Evolutionary conservation across 495 filamentous ascomycete species (phyloP).

Genomic region (Neurospora hispaniola): DNA sequence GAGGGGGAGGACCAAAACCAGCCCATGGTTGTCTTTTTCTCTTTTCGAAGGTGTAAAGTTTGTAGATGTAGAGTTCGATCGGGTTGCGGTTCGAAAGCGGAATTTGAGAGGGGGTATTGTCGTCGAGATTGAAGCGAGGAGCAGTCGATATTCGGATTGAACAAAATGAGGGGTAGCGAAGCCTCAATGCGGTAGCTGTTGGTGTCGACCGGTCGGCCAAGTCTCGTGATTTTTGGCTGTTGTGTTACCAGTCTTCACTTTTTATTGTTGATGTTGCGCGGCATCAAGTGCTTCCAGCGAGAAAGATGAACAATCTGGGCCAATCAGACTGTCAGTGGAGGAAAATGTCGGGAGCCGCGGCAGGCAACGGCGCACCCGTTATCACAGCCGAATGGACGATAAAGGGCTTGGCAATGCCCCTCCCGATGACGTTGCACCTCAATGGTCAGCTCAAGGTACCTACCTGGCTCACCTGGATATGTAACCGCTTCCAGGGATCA

Average conservation of each 20-base stretch:
- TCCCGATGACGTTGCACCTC: background rate
- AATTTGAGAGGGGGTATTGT: background rate
- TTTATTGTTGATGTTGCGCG: background rate
- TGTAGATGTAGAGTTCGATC: background rate
- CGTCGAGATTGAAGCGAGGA: conserved; percentile 1
- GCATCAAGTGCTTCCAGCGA: background rate
- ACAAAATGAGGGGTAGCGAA: background rate
- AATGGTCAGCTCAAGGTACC: background rate
- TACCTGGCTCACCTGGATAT: background rate
- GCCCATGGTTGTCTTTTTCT: conserved; percentile 30
- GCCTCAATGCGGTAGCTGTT: background rate
- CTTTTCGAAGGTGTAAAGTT: background rate
- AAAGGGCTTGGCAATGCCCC: background rate
- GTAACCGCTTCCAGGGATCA: background rate
- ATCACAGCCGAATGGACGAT: background rate
- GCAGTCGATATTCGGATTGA: background rate
- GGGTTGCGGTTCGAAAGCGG: background rate
- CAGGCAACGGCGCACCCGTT: background rate
- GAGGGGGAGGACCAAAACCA: conserved; percentile 37
- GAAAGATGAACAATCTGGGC: background rate
- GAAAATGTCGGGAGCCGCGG: background rate
- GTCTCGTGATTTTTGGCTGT: background rate
- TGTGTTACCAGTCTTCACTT: background rate
- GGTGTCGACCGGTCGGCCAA: background rate
- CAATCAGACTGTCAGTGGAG: background rate